Percentiles rank a stretch among this genome's conserved stretches.
Conservation (phyloP, 108 stramenopile species). For the Skeletonema potamos region DNA sequence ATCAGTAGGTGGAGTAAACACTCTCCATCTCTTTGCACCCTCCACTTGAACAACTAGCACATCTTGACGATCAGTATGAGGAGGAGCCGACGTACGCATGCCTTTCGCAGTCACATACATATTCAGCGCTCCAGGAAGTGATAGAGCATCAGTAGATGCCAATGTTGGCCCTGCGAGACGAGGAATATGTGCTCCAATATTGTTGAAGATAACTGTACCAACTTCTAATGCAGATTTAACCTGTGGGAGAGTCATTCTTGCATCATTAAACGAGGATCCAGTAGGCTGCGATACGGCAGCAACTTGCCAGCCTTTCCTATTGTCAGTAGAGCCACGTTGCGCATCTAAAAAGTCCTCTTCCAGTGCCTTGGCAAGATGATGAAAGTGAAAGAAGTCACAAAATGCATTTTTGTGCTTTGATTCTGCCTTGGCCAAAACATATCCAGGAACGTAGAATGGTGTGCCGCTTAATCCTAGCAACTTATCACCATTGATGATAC, state of each 20-base stretch:
- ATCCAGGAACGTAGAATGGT: slow-evolving; percentile 62
- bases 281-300: slow-evolving; percentile 63
- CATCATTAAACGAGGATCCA: slow-evolving; percentile 79
- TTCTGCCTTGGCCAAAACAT: slow-evolving; percentile 36
- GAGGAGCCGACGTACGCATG: slow-evolving; percentile 83
- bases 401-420: slow-evolving; percentile 20
- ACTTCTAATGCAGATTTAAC: slow-evolving; percentile 65
- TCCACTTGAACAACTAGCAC: slow-evolving; percentile 90
- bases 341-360: slow-evolving; percentile 86
- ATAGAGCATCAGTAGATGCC: slow-evolving; percentile 77
- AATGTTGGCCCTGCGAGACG: slow-evolving; percentile 77
- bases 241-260: slow-evolving; percentile 74
- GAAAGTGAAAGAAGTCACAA: slow-evolving; percentile 58
- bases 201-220: slow-evolving; percentile 88
- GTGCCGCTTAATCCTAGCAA: slow-evolving; percentile 54
- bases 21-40: slow-evolving; percentile 84
- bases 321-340: slow-evolving; percentile 71
- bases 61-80: slow-evolving; percentile 95
- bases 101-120: slow-evolving; percentile 85
- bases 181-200: slow-evolving; percentile 80
- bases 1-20: slow-evolving; percentile 63
- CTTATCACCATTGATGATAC: background rate
- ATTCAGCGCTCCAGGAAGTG: slow-evolving; percentile 81
- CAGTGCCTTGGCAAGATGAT: slow-evolving; percentile 67
- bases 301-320: slow-evolving; percentile 80